Percentiles rank a stretch among this genome's conserved stretches.
phyloP scores from a whole-genome alignment of 2,329 filamentous ascomycete species.

The Eutypella sp. region DNA sequence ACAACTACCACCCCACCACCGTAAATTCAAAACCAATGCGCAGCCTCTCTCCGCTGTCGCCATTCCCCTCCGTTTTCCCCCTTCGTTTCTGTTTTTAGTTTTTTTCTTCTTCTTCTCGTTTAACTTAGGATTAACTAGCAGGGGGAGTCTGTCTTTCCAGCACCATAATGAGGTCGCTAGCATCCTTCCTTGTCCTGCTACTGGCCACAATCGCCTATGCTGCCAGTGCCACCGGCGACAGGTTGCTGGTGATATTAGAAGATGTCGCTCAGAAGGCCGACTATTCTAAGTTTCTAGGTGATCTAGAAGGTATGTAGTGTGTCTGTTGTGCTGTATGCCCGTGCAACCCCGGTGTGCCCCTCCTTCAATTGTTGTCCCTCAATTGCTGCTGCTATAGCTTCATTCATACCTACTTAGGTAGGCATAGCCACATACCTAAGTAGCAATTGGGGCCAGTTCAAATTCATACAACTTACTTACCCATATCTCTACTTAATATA shows the following conservation, averaged over 20 bases:
- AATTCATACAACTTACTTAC: too few species aligned
- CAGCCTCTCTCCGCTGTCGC: slow-evolving; percentile 17
- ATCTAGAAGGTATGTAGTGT: slow-evolving; percentile 63
- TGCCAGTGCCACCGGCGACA: slow-evolving; percentile 71
- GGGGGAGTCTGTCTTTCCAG: slow-evolving; percentile 6
- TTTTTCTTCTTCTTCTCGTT: slow-evolving; percentile 3
- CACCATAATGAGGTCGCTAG: slow-evolving; percentile 66
- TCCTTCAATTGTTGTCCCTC: too few species aligned
- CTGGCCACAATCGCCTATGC: slow-evolving; percentile 66
- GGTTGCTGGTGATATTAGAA: slow-evolving; percentile 82
- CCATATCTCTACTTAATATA: slow-evolving; percentile 7
- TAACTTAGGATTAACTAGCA: slow-evolving; percentile 11
- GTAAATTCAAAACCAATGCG: slow-evolving; percentile 18
- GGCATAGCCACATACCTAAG: too few species aligned
- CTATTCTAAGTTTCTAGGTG: slow-evolving; percentile 77
- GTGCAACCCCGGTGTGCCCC: too few species aligned
- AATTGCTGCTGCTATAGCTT: too few species aligned
- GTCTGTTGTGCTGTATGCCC: too few species aligned
- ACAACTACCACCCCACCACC: too few species aligned
- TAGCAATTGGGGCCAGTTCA: too few species aligned
- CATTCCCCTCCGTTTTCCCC: slow-evolving; percentile 13
- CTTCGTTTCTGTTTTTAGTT: neutral
- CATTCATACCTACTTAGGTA: too few species aligned
- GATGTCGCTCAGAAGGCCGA: slow-evolving; percentile 72
- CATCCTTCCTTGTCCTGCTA: slow-evolving; percentile 64